These are phyloP conservation scores for Kondoa malvinella DNA, from an alignment of 768 basidiomycete species.

Conservation along the genomic window DNA sequence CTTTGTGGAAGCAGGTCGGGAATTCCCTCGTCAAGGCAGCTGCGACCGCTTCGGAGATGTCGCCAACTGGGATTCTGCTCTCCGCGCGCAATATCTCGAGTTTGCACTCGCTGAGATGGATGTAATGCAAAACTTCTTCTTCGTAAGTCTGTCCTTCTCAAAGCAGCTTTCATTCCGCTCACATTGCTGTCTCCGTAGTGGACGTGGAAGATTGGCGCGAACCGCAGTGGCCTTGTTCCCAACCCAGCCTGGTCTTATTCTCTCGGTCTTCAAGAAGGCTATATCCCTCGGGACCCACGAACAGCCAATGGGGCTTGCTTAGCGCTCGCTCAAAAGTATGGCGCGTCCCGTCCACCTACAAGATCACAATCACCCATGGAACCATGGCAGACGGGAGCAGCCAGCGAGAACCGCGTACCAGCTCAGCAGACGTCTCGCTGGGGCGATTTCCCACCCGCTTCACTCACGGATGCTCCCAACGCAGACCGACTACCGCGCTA, in stretches of 20 bases:
- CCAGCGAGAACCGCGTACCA: conserved; percentile 50
- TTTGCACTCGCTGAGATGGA: neutral
- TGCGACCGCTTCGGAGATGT: neutral
- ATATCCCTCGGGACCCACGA: conserved; percentile 83
- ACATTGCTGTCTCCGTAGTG: neutral
- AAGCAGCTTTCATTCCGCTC: neutral
- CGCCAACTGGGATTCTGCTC: neutral
- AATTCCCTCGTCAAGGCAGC: neutral
- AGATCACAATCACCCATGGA: conserved; percentile 36
- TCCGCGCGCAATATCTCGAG: neutral
- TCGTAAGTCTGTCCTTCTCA: neutral
- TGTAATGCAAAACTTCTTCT: neutral
- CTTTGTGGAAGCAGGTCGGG: neutral
- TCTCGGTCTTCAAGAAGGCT: conserved; percentile 74
- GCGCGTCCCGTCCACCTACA: conserved; percentile 26
- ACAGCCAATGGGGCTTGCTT: conserved; percentile 51
- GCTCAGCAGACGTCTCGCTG: conserved; percentile 14
- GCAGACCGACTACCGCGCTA: conserved; percentile 31
- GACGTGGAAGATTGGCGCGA: neutral
- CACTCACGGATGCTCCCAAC: conserved; percentile 20
- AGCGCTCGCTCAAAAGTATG: conserved; percentile 31
- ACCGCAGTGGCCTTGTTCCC: neutral
- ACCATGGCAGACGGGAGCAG: conserved; percentile 59
- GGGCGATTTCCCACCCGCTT: conserved; percentile 23
- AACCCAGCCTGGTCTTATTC: conserved; percentile 39